Percentiles rank a stretch among this genome's conserved stretches.
These are phyloP conservation scores for Dictyostelium citrinum DNA, from an alignment of 78 protist genomes.

Conservation along the genomic window DNA sequence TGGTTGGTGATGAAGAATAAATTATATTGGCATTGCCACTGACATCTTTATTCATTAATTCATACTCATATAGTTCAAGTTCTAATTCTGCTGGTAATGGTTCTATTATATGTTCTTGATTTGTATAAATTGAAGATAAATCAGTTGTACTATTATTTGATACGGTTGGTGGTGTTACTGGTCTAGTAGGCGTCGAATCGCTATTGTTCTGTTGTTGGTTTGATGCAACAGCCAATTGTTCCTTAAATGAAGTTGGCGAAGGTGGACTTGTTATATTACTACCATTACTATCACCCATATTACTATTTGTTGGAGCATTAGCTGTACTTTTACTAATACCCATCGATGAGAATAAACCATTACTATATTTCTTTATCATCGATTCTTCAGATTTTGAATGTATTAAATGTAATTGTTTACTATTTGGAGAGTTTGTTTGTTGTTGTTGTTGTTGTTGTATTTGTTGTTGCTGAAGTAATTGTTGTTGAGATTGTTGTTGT, in stretches of 20 bases:
- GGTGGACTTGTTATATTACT: background rate
- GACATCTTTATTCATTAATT: background rate
- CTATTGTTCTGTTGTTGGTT: background rate
- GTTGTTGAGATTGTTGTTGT: background rate
- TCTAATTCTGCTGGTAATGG: conserved; percentile 55
- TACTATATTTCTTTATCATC: conserved; percentile 16
- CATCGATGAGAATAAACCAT: conserved; percentile 13
- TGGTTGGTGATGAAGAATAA: background rate
- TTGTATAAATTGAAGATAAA: background rate
- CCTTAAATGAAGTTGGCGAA: background rate
- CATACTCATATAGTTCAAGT: conserved; percentile 37
- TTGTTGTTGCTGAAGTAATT: background rate
- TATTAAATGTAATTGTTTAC: background rate
- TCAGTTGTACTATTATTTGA: background rate
- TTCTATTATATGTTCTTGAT: conserved; percentile 38
- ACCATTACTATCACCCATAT: background rate
- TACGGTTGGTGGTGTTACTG: background rate
- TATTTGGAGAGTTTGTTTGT: background rate
- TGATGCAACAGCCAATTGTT: background rate
- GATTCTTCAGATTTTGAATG: conserved; percentile 67
- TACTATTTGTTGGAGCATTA: background rate
- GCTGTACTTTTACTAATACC: background rate
- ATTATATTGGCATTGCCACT: background rate
- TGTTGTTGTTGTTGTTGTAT: background rate
- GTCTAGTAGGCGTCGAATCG: background rate